A percentile compares a stretch with the other conserved stretches of the same genome.
Evolutionary conservation across 2,329 filamentous ascomycete species (phyloP).

Genomic region (Hypoxylon sp.): DNA sequence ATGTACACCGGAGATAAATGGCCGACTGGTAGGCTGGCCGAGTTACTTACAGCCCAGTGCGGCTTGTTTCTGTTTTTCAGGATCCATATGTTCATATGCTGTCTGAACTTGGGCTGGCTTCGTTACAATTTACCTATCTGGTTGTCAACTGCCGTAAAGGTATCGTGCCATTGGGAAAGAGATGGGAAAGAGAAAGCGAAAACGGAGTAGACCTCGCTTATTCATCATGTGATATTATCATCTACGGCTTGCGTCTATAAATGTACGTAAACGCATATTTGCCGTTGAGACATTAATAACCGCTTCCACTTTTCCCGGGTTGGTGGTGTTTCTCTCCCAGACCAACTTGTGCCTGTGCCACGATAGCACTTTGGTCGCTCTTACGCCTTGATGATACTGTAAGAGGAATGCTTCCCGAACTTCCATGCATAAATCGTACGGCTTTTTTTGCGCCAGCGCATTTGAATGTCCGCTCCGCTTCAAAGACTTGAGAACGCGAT

Average conservation of each 20-base stretch:
- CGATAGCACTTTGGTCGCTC: slow-evolving; percentile 3
- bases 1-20: neutral
- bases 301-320: slow-evolving; percentile 18
- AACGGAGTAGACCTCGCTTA: slow-evolving; percentile 4
- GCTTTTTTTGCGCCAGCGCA: slow-evolving; percentile 12
- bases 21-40: no score
- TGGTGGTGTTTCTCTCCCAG: neutral
- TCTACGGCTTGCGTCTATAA: slow-evolving; percentile 8
- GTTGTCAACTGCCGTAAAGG: neutral
- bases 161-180: neutral
- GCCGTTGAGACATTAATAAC: slow-evolving; percentile 18
- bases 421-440: slow-evolving; percentile 38
- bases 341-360: neutral
- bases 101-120: no score
- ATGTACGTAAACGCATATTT: slow-evolving; percentile 10
- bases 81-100: no score
- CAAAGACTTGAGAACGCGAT: slow-evolving; percentile 3
- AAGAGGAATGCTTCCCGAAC: slow-evolving; percentile 37
- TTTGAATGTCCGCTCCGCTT: slow-evolving; percentile 19
- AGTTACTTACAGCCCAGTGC: neutral
- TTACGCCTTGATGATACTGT: slow-evolving; percentile 15
- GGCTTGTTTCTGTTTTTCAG: neutral
- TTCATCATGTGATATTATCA: slow-evolving; percentile 2
- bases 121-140: neutral
- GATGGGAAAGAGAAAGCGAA: neutral